A percentile compares a stretch with the other conserved stretches of the same genome.
Evolutionary conservation across 2,329 filamentous ascomycete genomes (phyloP).

Genomic region (Penicillium janthinellum): DNA sequence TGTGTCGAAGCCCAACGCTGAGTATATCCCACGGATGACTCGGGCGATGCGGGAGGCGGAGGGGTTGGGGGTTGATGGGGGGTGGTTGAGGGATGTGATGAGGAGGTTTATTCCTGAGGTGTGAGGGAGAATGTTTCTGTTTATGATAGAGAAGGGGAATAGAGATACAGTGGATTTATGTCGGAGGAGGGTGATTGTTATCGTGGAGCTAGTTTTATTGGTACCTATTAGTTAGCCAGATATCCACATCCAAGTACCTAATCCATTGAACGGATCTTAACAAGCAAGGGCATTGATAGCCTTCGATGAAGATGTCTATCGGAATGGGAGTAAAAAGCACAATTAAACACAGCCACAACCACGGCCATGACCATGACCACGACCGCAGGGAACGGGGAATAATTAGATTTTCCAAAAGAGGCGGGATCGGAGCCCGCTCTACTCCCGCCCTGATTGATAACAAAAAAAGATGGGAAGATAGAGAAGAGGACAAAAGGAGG

Average conservation of each 20-base stretch:
- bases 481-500: neutral
- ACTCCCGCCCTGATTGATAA: neutral
- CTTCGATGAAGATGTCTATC: neutral
- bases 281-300: neutral
- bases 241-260: neutral
- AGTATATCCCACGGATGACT: constrained; percentile 48
- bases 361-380: neutral
- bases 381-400: neutral
- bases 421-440: constrained; percentile 1
- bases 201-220: neutral
- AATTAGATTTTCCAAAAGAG: neutral
- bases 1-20: constrained; percentile 35
- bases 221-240: neutral
- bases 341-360: neutral
- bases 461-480: neutral
- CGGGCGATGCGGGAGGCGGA: constrained; percentile 44
- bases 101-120: constrained; percentile 39
- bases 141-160: too few species aligned
- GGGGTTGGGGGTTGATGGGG: constrained; percentile 35
- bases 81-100: constrained; percentile 44
- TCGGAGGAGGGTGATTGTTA: neutral
- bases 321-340: neutral
- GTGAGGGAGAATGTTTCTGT: neutral
- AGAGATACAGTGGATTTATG: too few species aligned
- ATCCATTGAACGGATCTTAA: neutral